A percentile compares a stretch with the other conserved stretches of the same genome.
Evolutionary conservation across 208 protist genomes (phyloP).

Genomic region (Acanthamoeba sp.): DNA sequence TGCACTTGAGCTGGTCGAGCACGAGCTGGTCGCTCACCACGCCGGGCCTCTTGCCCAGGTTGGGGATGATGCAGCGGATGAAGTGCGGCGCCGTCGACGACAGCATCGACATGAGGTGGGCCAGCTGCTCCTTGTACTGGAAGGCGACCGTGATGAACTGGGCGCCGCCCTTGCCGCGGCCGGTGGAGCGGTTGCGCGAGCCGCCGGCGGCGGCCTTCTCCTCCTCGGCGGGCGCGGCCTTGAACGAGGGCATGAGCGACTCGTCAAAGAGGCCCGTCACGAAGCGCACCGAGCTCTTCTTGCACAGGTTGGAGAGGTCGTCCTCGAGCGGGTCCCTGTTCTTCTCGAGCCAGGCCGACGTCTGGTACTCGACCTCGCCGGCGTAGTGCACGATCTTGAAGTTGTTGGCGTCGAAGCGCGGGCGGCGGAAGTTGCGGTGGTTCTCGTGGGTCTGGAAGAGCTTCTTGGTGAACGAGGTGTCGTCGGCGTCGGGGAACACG

Average conservation of each 20-base stretch:
- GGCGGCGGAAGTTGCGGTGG: slow-evolving; percentile 70
- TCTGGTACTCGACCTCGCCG: slow-evolving; percentile 85
- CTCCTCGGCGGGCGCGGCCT: slow-evolving; percentile 53
- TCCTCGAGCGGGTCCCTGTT: slow-evolving; percentile 90
- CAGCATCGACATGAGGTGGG: slow-evolving; percentile 87
- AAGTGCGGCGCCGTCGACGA: slow-evolving; percentile 88
- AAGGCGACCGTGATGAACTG: slow-evolving; percentile 88
- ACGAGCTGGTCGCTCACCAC: slow-evolving; percentile 83
- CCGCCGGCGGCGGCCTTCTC: background rate
- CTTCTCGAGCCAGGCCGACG: slow-evolving; percentile 84
- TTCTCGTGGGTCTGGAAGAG: slow-evolving; percentile 82
- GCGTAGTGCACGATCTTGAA: slow-evolving; percentile 90
- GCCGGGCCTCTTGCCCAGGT: slow-evolving; percentile 86
- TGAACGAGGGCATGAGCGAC: slow-evolving; percentile 68
- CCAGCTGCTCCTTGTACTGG: slow-evolving; percentile 88
- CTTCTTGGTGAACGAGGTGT: slow-evolving; percentile 83
- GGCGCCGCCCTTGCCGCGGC: slow-evolving; percentile 78
- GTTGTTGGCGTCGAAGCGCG: slow-evolving; percentile 80
- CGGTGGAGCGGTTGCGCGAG: slow-evolving; percentile 50
- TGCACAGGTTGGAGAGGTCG: slow-evolving; percentile 85
- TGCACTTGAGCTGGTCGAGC: slow-evolving; percentile 89
- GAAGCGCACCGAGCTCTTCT: slow-evolving; percentile 79
- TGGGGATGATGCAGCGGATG: slow-evolving; percentile 91
- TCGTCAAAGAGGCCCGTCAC: slow-evolving; percentile 84
- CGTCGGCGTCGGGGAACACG: slow-evolving; percentile 86